phyloP scores from a whole-genome alignment of 208 protist species.

The Borovskyia barvae region DNA sequence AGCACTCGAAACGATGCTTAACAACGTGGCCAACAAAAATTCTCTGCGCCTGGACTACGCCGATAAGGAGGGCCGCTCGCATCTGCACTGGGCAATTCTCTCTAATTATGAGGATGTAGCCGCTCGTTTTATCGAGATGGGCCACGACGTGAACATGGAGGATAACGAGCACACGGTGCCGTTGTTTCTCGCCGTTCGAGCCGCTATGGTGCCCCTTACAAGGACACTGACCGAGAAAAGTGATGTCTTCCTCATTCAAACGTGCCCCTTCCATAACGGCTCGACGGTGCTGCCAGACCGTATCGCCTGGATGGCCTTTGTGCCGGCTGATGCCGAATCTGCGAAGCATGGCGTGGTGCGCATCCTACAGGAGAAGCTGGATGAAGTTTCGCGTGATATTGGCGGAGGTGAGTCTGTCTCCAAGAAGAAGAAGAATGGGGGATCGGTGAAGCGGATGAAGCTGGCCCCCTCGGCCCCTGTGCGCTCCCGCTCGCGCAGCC shows the following conservation, averaged over 20 bases:
- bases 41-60: slow-evolving; percentile 56
- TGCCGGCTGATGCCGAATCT: slow-evolving; percentile 21
- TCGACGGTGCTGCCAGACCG: slow-evolving; percentile 67
- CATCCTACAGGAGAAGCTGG: slow-evolving; percentile 63
- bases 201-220: slow-evolving; percentile 55
- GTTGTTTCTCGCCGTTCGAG: slow-evolving; percentile 59
- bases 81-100: slow-evolving; percentile 75
- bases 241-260: slow-evolving; percentile 76
- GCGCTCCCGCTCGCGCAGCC: slow-evolving; percentile 37
- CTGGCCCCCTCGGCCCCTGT: slow-evolving; percentile 77
- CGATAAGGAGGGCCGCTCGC: slow-evolving; percentile 55
- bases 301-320: slow-evolving; percentile 69
- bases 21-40: slow-evolving; percentile 19
- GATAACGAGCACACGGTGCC: slow-evolving; percentile 65
- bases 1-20: slow-evolving; percentile 61
- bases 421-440: slow-evolving; percentile 34
- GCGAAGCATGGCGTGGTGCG: slow-evolving; percentile 37
- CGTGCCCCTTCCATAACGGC: slow-evolving; percentile 81
- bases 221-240: slow-evolving; percentile 39
- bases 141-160: slow-evolving; percentile 61
- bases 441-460: slow-evolving; percentile 62
- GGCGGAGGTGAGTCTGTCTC: slow-evolving; percentile 12
- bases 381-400: slow-evolving; percentile 37
- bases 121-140: slow-evolving; percentile 63
- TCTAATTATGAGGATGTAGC: slow-evolving; percentile 59